phyloP scores from a whole-genome alignment of 495 filamentous ascomycete genomes.

The Annulohypoxylon nitens region DNA sequence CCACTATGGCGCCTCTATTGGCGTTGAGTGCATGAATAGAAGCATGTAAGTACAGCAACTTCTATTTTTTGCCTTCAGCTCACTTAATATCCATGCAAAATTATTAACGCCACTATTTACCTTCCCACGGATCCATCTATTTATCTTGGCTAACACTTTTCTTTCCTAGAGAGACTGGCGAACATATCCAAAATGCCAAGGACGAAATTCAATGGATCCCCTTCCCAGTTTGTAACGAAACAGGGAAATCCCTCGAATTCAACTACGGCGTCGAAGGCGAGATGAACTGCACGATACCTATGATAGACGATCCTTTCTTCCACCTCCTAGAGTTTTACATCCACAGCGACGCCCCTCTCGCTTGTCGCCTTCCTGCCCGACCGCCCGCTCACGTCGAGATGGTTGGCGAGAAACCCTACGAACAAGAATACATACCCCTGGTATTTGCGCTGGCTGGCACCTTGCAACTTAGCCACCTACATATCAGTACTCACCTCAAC shows the following conservation, averaged over 20 bases:
- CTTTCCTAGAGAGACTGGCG: slow-evolving; percentile 69
- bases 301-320: slow-evolving; percentile 89
- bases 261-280: slow-evolving; percentile 87
- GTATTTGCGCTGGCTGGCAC: slow-evolving; percentile 91
- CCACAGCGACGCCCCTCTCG: slow-evolving; percentile 92
- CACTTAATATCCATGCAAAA: neutral
- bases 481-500: slow-evolving; percentile 90
- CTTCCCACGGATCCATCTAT: neutral
- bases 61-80: neutral
- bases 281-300: slow-evolving; percentile 90
- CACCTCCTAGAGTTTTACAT: slow-evolving; percentile 99
- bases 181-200: slow-evolving; percentile 81
- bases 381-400: slow-evolving; percentile 67
- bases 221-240: slow-evolving; percentile 94
- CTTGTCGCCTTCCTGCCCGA: slow-evolving; percentile 88
- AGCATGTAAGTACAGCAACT: slow-evolving; percentile 59
- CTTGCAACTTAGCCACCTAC: slow-evolving; percentile 88
- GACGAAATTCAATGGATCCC: slow-evolving; percentile 94
- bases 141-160: neutral
- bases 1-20: slow-evolving; percentile 63
- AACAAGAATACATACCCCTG: slow-evolving; percentile 69
- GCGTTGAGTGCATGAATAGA: slow-evolving; percentile 68
- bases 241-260: slow-evolving; percentile 81
- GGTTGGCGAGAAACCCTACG: slow-evolving; percentile 58
- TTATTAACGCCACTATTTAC: neutral